Evolutionary conservation across 169 alveolate genomes (phyloP).

Genomic region (Cryptosporidium viatorum): DNA sequence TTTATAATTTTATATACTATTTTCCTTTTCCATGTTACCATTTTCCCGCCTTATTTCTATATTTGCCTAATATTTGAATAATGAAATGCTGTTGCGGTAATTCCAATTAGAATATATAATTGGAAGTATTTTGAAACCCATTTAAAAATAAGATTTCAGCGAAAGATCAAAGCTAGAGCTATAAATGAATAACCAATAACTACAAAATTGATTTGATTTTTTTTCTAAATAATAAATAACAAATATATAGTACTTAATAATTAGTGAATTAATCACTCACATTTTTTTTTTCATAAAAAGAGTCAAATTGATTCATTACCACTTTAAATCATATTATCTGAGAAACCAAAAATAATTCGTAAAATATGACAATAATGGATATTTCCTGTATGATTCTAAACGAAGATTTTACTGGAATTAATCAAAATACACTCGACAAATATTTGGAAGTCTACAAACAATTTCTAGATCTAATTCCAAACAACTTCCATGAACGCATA

Average conservation of each 20-base stretch:
- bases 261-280: too few relatives aligned
- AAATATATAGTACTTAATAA: too few relatives aligned
- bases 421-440: not conserved
- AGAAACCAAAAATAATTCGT: not conserved
- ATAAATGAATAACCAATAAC: too few relatives aligned
- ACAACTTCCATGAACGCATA: not conserved
- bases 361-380: not conserved
- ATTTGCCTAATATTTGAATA: not conserved
- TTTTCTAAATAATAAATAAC: too few relatives aligned
- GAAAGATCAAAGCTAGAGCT: too few relatives aligned
- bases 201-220: not conserved
- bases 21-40: not conserved
- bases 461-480: not conserved
- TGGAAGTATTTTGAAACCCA: too few relatives aligned
- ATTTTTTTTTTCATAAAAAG: too few relatives aligned
- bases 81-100: not conserved
- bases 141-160: too few relatives aligned
- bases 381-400: not conserved
- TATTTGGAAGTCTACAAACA: not conserved
- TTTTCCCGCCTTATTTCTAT: not conserved
- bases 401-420: slow-evolving; percentile 17
- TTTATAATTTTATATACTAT: not conserved
- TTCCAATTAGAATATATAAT: not conserved
- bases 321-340: too few relatives aligned
- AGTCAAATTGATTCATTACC: not conserved